Percentiles rank a stretch among this genome's conserved stretches.
phyloP scores from a whole-genome alignment of 495 filamentous ascomycete species.

The Staphylotrichum tortipilum region DNA sequence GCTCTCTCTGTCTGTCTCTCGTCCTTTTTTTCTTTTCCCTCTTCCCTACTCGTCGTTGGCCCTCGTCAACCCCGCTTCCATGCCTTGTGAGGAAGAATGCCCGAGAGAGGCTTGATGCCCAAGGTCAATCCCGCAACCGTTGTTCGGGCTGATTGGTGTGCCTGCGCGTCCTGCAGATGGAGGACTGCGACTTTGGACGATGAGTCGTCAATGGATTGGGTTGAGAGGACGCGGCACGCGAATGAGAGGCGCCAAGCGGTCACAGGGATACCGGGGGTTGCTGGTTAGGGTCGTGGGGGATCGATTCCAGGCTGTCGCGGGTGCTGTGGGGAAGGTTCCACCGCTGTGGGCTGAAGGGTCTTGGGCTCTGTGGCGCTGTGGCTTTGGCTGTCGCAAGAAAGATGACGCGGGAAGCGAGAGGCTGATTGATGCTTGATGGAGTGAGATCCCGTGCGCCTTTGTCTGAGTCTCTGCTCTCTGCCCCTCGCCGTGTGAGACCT shows the following conservation, averaged over 20 bases:
- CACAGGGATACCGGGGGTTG: too few relatives aligned
- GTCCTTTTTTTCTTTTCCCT: too few relatives aligned
- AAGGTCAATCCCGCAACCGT: slow-evolving; percentile 10
- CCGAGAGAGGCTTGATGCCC: slow-evolving; percentile 15
- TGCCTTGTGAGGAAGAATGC: neutral
- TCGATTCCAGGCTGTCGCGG: too few relatives aligned
- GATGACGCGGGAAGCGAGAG: slow-evolving; percentile 9
- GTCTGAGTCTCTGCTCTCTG: neutral
- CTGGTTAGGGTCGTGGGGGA: too few relatives aligned
- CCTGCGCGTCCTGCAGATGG: slow-evolving; percentile 17
- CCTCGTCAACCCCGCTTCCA: slow-evolving; percentile 14
- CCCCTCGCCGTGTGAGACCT: neutral
- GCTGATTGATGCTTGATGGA: too few relatives aligned
- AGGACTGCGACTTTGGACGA: slow-evolving; percentile 5
- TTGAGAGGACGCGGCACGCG: slow-evolving; percentile 8
- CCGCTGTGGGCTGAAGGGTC: too few relatives aligned
- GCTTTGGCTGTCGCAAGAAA: neutral
- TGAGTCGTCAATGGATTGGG: slow-evolving; percentile 17
- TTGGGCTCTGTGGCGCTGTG: neutral
- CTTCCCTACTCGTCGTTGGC: too few relatives aligned
- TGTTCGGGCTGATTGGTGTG: slow-evolving; percentile 20
- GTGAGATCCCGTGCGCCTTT: neutral
- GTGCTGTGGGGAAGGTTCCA: too few relatives aligned
- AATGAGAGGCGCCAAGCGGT: slow-evolving; percentile 7
- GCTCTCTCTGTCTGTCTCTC: neutral